These are phyloP conservation scores for Astrothelium subdiscretum DNA, from an alignment of 495 filamentous ascomycete genomes.

Conservation along the genomic window DNA sequence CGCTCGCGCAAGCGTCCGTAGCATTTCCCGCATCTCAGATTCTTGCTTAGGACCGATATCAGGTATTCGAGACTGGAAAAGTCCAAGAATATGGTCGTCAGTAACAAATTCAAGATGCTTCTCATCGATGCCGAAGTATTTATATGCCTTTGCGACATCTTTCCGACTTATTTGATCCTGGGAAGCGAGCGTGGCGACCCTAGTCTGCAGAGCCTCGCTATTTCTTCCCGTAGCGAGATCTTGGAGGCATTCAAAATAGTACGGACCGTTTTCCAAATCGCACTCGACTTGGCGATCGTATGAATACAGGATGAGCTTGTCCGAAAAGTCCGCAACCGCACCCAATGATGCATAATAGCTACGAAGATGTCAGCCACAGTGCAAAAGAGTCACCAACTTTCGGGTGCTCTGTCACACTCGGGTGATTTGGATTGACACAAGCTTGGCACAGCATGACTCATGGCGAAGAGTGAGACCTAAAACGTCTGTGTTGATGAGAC, in stretches of 20 bases:
- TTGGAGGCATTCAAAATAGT: slow-evolving; percentile 40
- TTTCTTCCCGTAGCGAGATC: slow-evolving; percentile 29
- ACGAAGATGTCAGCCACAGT: slow-evolving; percentile 8
- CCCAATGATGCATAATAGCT: slow-evolving; percentile 39
- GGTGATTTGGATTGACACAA: not conserved
- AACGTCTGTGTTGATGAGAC: not conserved
- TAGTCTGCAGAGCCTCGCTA: slow-evolving; percentile 31
- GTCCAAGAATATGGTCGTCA: slow-evolving; percentile 47
- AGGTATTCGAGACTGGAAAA: slow-evolving; percentile 42
- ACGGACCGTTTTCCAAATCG: slow-evolving; percentile 29
- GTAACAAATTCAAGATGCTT: slow-evolving; percentile 27
- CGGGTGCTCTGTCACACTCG: slow-evolving; percentile 4
- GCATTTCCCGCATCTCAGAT: slow-evolving; percentile 37
- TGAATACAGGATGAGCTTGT: slow-evolving; percentile 40
- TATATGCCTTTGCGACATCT: slow-evolving; percentile 38
- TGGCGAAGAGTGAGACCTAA: not conserved
- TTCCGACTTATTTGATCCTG: slow-evolving; percentile 28
- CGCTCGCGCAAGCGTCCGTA: slow-evolving; percentile 45
- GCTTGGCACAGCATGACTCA: slow-evolving; percentile 4
- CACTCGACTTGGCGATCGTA: slow-evolving; percentile 30
- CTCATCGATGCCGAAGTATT: slow-evolving; percentile 38
- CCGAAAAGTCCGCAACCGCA: slow-evolving; percentile 36
- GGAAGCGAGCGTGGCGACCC: slow-evolving; percentile 31
- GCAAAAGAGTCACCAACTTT: slow-evolving; percentile 8
- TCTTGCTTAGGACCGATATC: slow-evolving; percentile 34